A percentile compares a stretch with the other conserved stretches of the same genome.
Conservation (phyloP, 208 protist species). For the Leishmania gerbilli region DNA sequence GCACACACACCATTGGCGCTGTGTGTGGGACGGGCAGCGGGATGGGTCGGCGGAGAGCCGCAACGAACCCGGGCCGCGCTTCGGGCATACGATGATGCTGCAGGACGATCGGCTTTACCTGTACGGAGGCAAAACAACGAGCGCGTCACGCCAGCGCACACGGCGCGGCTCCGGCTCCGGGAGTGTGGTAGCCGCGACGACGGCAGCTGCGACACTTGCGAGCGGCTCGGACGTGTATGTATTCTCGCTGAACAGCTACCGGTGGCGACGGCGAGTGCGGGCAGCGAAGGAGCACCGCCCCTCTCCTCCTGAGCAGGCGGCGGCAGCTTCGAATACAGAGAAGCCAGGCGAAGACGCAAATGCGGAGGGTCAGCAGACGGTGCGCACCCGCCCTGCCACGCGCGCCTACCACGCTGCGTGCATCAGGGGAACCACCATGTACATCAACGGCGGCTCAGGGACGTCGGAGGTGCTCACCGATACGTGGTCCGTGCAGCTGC, state of each 20-base stretch:
- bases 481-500: constrained; percentile 74
- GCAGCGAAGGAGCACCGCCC: background rate
- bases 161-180: constrained; percentile 14
- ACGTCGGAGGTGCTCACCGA: constrained; percentile 45
- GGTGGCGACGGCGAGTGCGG: constrained; percentile 41
- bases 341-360: background rate
- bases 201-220: constrained; percentile 16
- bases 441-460: constrained; percentile 68
- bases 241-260: constrained; percentile 62
- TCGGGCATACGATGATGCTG: constrained; percentile 77
- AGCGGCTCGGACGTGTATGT: constrained; percentile 27
- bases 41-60: constrained; percentile 34
- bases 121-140: constrained; percentile 65
- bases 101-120: constrained; percentile 73
- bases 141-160: constrained; percentile 8
- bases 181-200: background rate
- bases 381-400: constrained; percentile 20
- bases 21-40: constrained; percentile 47
- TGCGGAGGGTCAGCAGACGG: background rate
- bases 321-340: constrained; percentile 5
- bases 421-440: constrained; percentile 54
- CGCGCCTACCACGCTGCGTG: constrained; percentile 73
- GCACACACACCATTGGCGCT: constrained; percentile 58
- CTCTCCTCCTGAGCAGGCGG: background rate
- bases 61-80: constrained; percentile 66